These are phyloP conservation scores for Bifiguratus adelaidae DNA, from an alignment of 192 early-diverging fungal species.

Conservation along the genomic window DNA sequence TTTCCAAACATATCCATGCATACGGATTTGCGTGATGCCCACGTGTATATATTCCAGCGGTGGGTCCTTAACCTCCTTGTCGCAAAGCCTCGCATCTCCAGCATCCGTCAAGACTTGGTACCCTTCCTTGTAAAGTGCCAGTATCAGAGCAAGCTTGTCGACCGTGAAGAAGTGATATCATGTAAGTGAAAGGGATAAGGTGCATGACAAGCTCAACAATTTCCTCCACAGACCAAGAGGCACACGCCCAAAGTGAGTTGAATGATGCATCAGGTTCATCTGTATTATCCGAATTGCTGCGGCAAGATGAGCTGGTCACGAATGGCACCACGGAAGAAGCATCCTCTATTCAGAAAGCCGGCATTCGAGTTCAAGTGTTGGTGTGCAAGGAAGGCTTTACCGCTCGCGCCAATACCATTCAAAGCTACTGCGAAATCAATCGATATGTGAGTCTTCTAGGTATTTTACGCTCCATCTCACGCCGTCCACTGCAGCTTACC, in stretches of 20 bases:
- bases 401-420: slow-evolving; percentile 74
- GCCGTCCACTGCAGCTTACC: too few species aligned
- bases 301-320: too few species aligned
- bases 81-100: slow-evolving; percentile 51
- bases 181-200: too few species aligned
- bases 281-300: too few species aligned
- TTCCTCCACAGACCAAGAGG: too few species aligned
- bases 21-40: slow-evolving; percentile 79
- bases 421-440: slow-evolving; percentile 84
- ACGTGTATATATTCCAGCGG: slow-evolving; percentile 84
- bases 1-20: slow-evolving; percentile 75
- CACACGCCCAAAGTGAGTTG: too few species aligned
- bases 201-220: too few species aligned
- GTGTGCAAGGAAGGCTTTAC: slow-evolving; percentile 58
- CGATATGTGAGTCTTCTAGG: slow-evolving; percentile 46
- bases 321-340: too few species aligned
- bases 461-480: too few species aligned
- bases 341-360: too few species aligned
- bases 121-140: slow-evolving; percentile 82
- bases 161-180: slow-evolving; percentile 51
- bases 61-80: slow-evolving; percentile 87
- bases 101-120: slow-evolving; percentile 75
- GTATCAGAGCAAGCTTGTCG: slow-evolving; percentile 56
- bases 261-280: too few species aligned
- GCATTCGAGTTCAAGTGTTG: slow-evolving; percentile 47